Percentiles rank a stretch among this genome's conserved stretches.
Evolutionary conservation across 2,329 filamentous ascomycete species (phyloP).

Genomic region (Aspergillus sp.): DNA sequence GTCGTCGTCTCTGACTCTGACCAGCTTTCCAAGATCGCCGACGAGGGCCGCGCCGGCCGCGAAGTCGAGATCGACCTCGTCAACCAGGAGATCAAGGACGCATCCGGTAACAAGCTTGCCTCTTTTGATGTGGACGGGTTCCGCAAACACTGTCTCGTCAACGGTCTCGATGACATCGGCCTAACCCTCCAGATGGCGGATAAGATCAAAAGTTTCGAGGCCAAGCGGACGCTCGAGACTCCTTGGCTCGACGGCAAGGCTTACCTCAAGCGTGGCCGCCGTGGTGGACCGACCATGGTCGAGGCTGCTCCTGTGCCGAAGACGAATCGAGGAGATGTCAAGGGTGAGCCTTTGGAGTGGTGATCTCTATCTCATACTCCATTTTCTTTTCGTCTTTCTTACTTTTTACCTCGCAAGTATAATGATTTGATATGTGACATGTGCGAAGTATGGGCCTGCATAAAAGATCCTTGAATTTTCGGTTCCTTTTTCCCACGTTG

Average conservation of each 20-base stretch:
- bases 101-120: slow-evolving; percentile 70
- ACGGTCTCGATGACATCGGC: slow-evolving; percentile 94
- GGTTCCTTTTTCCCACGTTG: background rate
- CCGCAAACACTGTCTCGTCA: slow-evolving; percentile 88
- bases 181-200: slow-evolving; percentile 89
- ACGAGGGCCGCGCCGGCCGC: slow-evolving; percentile 73
- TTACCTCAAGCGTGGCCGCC: slow-evolving; percentile 62
- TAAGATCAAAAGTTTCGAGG: slow-evolving; percentile 83
- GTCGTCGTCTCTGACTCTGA: slow-evolving; percentile 69
- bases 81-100: slow-evolving; percentile 78
- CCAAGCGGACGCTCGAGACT: slow-evolving; percentile 70
- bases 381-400: background rate
- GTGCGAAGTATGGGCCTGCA: background rate
- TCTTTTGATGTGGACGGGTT: slow-evolving; percentile 89
- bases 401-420: slow-evolving; percentile 33
- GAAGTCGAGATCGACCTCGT: slow-evolving; percentile 89
- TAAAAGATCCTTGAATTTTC: background rate
- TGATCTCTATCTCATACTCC: slow-evolving; percentile 42
- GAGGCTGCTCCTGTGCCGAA: slow-evolving; percentile 72
- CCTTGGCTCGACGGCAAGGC: slow-evolving; percentile 89
- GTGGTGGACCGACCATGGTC: slow-evolving; percentile 59
- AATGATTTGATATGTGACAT: background rate
- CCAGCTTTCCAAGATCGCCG: slow-evolving; percentile 68
- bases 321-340: slow-evolving; percentile 82
- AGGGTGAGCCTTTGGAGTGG: slow-evolving; percentile 88